Base-by-base conservation (phyloP, 139 green algal species). In the Closterium sp. region DNA sequence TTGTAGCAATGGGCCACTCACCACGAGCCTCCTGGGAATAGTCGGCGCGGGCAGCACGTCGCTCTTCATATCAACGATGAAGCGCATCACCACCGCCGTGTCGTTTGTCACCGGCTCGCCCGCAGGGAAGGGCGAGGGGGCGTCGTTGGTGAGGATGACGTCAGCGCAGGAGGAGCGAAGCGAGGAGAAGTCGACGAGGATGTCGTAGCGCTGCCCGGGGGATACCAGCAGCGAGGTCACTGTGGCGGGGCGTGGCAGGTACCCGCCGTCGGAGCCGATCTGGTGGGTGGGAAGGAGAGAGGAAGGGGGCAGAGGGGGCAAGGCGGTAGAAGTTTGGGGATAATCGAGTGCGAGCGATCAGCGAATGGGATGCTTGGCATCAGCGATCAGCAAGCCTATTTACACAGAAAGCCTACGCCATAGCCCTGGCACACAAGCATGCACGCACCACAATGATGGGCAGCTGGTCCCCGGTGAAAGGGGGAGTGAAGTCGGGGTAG, bases 251-350 rank as follows among this genome's bases (percentile, higher is more conserved):
- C 31, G 33, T 23, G 32, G 19, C 0, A 92, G 66, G 84, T 92
- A 92, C 0, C 90, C 90, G 19, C 90, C 90, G 55, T 92, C 90
- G 8, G 32, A 91, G 10, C 34, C 86, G 34, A 92, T 92, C 86
- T 92, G 90, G 16, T 21, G 0, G 9, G 66, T 84, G 31, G n/a
- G 43, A 0, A 1, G 31, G 31, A 89, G 64, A 31, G n/a, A 32
- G 28, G 35, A 23, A 3, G 43, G 35, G 31, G 86, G 86, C 32
- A 34, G 8, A 19, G n/a, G 2, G 3, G 86, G 19, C 7, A n/a
- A 31, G 31, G 43, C 64, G 28, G 86, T 9, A 33, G 30, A n/a
- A n/a, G n/a, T n/a, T n/a, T n/a, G n/a, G n/a, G n/a, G n/a, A n/a
- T n/a, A n/a, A n/a, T n/a, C n/a, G n/a, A n/a, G n/a, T n/a, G n/a